Evolutionary conservation across 345 rosid genomes (phyloP).

Genomic region (Citropsis articulata): DNA sequence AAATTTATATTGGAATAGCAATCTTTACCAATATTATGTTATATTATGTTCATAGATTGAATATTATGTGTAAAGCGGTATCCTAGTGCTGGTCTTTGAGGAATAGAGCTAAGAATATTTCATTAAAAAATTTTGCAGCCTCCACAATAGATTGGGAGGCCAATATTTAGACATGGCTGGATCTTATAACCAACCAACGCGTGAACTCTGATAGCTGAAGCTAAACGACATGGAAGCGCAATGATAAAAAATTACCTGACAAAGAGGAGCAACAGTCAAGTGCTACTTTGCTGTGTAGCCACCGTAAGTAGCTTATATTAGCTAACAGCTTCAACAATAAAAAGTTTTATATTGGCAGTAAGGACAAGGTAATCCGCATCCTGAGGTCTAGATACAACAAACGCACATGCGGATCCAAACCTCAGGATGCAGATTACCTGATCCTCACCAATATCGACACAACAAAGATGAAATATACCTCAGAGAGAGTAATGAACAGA

Average conservation of each 20-base stretch:
- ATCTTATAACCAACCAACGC: background rate
- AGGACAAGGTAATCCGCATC: conserved; percentile 63
- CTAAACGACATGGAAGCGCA: background rate
- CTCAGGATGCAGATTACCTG: conserved; percentile 81
- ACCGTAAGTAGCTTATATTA: background rate
- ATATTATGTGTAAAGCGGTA: background rate
- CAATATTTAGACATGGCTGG: background rate
- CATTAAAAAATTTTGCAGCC: background rate
- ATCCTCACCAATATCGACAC: conserved; percentile 33
- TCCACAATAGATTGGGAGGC: background rate
- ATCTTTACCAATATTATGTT: background rate
- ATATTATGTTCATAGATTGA: background rate
- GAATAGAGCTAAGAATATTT: background rate
- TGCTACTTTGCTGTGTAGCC: background rate
- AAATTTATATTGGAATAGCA: background rate
- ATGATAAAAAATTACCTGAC: background rate
- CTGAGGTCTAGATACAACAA: conserved; percentile 44
- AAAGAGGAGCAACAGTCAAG: background rate
- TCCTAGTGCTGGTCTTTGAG: background rate
- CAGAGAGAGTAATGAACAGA: background rate
- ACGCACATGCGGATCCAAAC: conserved; percentile 37
- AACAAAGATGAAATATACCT: background rate
- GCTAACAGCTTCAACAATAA: background rate
- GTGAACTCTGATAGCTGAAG: background rate
- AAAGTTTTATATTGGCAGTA: conserved; percentile 26